Evolutionary conservation across 2,329 filamentous ascomycete species (phyloP), one percentile per base, ranked within the genome.

Genomic region (Ascocoryne sarcoides): DNA sequence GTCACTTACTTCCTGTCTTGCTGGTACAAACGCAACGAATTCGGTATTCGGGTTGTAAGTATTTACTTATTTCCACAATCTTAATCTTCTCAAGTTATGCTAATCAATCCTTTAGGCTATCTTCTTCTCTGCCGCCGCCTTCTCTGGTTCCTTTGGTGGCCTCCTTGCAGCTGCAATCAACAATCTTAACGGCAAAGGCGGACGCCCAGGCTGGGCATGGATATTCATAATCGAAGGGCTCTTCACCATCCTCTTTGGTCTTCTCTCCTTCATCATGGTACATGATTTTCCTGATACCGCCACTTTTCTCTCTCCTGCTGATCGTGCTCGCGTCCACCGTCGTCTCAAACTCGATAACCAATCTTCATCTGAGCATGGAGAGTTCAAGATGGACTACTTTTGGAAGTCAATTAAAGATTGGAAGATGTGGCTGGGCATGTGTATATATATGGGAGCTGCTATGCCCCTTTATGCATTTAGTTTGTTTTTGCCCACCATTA

Each of bases 401-500:
- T 84, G 76, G 73, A 71, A 74, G 5, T 77, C 77, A 10, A 53
- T 88, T 17, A 79, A 71, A 40, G 86, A 92, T 58, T 92, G 83
- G 82, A 92, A 93, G 66, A 92, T 82, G 9, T 90, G 77, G 60
- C 65, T 71, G 2, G 81, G 75, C 14, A 82, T 84, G 59, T 62
- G 83, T 34, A 79, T 88, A 45, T 89, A 87, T 59, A 85, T 86
- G 78, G 84, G 84, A 2, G 70, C 69, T 29, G 73, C 83, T 49
- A 80, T 79, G 54, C 71, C 82, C 0, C 65, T 88, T 4, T 87
- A 87, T 58, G 76, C 77, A 4, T 86, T 87, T 62, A 79, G 75
- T 5, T 68, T 88, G 4, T 88, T 93, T 63, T 63, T 89, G 2
- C 86, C 86, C 0, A 83, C 78, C n/a, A 90, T 92, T 54, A 81